Base-by-base conservation (phyloP, 2,329 filamentous ascomycete species). In the Fusarium buxicola region DNA sequence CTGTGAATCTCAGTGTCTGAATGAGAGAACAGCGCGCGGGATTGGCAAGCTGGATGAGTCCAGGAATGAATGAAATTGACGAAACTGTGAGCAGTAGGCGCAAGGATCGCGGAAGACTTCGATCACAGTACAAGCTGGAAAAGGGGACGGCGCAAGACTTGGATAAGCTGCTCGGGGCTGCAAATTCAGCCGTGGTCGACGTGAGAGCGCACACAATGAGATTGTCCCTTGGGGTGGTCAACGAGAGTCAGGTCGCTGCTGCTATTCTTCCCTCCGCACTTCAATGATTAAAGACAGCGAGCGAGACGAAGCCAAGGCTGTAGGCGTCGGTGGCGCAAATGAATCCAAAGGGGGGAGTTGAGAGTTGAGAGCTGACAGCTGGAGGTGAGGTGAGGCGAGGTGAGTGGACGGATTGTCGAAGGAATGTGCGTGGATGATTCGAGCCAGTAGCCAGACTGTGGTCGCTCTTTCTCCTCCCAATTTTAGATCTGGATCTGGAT, bases 401-500 rank as follows among this genome's bases (percentile, higher is more conserved):
- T 46, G 53, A 55, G 39, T 48, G 41, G 46, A 50, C 32, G 28
- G 41, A 34, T 31, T 24, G 27, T 21, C 39, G 35, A 31, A 55
- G 46, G 55, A 63, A 55, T 69, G 58, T 55, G 57, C 48, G 48
- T 28, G 44, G 39, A 34, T 56, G 54, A 18, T 45, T 55, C 43
- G 24, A 65, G 65, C 63, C 60, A 69, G 65, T 65, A 63, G 62
- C 65, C 63, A 60, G 68, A 65, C 69, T 69, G 60, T 38, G 51
- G 47, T 66, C 52, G 60, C 52, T 55, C 46, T 40, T 49, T 48
- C 50, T 45, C 27, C 25, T 55, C 28, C 24, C 21, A 46, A 41
- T 46, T 40, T 28, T 16, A 21, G 47, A 38, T 60, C 46, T 40
- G 24, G 27, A 35, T 31, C 31, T 39, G 44, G 49, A 24, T 40